Base-by-base conservation (phyloP, 1,284 basidiomycete species). In the Leccinum cinnamomeum region DNA sequence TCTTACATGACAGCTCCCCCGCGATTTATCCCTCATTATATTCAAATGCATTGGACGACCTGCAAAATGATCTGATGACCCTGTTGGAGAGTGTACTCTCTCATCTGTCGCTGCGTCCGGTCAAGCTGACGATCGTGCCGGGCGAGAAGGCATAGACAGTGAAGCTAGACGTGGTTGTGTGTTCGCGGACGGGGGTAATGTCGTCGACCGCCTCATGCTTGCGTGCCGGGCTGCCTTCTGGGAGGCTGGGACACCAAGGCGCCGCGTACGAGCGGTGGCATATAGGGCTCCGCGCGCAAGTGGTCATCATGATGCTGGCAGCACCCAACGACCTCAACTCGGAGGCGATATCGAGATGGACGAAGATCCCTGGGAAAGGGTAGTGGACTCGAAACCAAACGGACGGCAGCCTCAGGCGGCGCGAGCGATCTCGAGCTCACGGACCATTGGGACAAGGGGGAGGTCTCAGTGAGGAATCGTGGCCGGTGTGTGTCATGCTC, bases 151-250 rank as follows among this genome's bases (percentile, higher is more conserved):
- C 84, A 2, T 94, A 91, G 91, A 73, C 85, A 5, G 78, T 89
- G 10, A 79, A 84, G 61, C 78, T 94, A 44, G 91, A 94, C 68
- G 77, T 87, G 7, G 78, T 91, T 14, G 81, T 94, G 35, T 37
- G 12, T 80, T 91, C 16, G 78, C 86, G 0, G 89, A 93, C 65
- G 79, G 82, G 5, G 92, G 92, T 0, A 93, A 92, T 70, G 68
- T 89, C 30, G 79, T 85, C 57, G 92, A 94, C 70, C 87, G 87
- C 44, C 74, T 94, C 3, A 91, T 92, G 76, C 82, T 93, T 77
- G 88, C 89, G 0, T 84, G 87, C 2, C 82, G 88, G 11, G 89
- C 89, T 1, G 90, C 90, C 0, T 74, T 94, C 10, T 91, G 86
- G 35, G 35, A 37, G 35, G 14, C 35, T 37, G 35, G 83, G 90